phyloP scores from a whole-genome alignment of 2,329 filamentous ascomycete genomes.

The Fusarium burgessii region DNA sequence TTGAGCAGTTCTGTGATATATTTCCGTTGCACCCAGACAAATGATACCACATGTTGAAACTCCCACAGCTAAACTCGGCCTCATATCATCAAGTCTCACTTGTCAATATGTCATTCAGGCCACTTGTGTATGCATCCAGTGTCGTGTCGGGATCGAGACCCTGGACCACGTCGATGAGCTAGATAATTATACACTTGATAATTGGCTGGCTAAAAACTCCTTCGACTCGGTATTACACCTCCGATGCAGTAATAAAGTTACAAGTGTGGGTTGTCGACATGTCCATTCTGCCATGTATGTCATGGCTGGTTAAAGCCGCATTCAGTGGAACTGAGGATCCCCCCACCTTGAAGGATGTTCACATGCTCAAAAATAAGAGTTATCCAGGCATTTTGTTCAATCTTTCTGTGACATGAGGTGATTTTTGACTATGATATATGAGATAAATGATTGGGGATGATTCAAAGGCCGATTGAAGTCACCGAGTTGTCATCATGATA shows the following conservation, averaged over 20 bases:
- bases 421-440: rapidly evolving
- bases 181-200: slow-evolving; percentile 19
- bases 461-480: not conserved
- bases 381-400: not conserved
- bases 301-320: slow-evolving; percentile 40
- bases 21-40: not conserved
- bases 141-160: slow-evolving; percentile 7
- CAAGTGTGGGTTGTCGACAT: slow-evolving; percentile 2
- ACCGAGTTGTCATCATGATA: slow-evolving; percentile 18
- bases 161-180: not conserved
- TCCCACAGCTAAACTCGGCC: not conserved
- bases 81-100: not conserved
- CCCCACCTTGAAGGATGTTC: slow-evolving; percentile 9
- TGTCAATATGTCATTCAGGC: no score
- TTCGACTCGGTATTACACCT: slow-evolving; percentile 7
- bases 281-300: slow-evolving; percentile 22
- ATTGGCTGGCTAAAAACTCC: slow-evolving; percentile 20
- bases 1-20: no score
- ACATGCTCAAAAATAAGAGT: not conserved
- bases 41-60: rapidly evolving
- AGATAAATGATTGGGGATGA: not conserved
- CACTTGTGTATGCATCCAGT: not conserved
- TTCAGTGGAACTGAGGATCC: slow-evolving; percentile 18
- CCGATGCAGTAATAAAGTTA: slow-evolving; percentile 16
- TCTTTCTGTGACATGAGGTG: not conserved